phyloP scores from a whole-genome alignment of 257 asterid genomes.

The Solanum infundibuliforme region DNA sequence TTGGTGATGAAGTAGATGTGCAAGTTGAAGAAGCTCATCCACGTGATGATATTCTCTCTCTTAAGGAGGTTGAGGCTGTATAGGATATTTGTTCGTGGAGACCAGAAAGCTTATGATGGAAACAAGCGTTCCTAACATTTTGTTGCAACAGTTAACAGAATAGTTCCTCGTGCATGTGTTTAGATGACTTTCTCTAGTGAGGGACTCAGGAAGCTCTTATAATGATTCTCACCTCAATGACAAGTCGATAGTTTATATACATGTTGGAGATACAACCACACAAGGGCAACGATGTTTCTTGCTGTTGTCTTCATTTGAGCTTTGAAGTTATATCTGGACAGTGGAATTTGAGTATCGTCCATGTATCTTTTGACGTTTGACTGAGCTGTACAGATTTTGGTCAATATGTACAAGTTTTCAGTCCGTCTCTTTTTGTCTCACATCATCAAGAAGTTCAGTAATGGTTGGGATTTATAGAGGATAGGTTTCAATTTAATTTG shows the following conservation, averaged over 20 bases:
- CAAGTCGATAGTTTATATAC: background rate
- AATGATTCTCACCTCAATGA: background rate
- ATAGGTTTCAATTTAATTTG: background rate
- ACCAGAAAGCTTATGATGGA: background rate
- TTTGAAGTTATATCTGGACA: background rate
- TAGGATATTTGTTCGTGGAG: background rate
- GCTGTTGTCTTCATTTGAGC: background rate
- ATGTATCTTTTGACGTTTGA: background rate
- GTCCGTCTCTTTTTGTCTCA: background rate
- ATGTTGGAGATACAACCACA: background rate
- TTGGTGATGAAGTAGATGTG: conserved; percentile 81
- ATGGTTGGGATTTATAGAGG: background rate
- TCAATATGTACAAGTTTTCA: background rate
- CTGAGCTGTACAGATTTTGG: background rate
- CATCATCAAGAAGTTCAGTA: background rate
- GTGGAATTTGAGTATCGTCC: background rate
- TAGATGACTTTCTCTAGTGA: background rate
- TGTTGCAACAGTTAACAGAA: background rate
- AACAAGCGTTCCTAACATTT: background rate
- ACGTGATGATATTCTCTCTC: conserved; percentile 64
- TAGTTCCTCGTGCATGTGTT: background rate
- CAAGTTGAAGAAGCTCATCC: conserved; percentile 81
- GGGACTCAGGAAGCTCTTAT: background rate
- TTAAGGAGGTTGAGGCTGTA: conserved; percentile 41
- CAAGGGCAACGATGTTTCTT: background rate